Conservation (phyloP, 2,329 filamentous ascomycete genomes). For the Lizonia empirigonia region DNA sequence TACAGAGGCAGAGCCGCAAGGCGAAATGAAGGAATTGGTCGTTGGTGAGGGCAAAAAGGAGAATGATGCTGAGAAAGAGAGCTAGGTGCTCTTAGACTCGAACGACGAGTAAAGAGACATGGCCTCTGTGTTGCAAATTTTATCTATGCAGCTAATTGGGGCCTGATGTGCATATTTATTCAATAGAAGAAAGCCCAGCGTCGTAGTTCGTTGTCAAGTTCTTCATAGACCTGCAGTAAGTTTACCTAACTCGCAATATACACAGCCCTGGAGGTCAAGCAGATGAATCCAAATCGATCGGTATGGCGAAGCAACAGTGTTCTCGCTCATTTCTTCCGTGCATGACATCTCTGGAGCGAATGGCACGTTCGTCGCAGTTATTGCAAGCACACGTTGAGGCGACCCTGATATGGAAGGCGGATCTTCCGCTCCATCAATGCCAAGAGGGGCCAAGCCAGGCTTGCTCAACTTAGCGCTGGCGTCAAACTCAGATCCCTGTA, state of each 20-base stretch:
- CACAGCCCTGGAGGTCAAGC: too few relatives aligned
- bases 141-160: neutral
- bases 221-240: too few relatives aligned
- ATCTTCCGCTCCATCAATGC: neutral
- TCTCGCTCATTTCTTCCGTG: too few relatives aligned
- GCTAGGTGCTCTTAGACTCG: constrained; percentile 13
- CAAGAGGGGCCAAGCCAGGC: constrained; percentile 1
- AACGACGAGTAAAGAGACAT: neutral
- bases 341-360: too few relatives aligned
- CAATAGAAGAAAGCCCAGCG: neutral
- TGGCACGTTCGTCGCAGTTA: too few relatives aligned
- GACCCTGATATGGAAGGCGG: too few relatives aligned
- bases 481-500: constrained; percentile 11
- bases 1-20: neutral
- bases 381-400: too few relatives aligned
- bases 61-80: constrained; percentile 13
- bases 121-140: neutral
- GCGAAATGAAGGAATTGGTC: constrained; percentile 7
- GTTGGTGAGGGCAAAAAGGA: constrained; percentile 7
- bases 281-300: too few relatives aligned
- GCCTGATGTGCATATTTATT: neutral
- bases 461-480: neutral
- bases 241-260: too few relatives aligned
- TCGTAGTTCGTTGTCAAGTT: too few relatives aligned
- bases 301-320: too few relatives aligned